Evolutionary conservation across 768 basidiomycete species (phyloP).

Genomic region (Russula brevipes): DNA sequence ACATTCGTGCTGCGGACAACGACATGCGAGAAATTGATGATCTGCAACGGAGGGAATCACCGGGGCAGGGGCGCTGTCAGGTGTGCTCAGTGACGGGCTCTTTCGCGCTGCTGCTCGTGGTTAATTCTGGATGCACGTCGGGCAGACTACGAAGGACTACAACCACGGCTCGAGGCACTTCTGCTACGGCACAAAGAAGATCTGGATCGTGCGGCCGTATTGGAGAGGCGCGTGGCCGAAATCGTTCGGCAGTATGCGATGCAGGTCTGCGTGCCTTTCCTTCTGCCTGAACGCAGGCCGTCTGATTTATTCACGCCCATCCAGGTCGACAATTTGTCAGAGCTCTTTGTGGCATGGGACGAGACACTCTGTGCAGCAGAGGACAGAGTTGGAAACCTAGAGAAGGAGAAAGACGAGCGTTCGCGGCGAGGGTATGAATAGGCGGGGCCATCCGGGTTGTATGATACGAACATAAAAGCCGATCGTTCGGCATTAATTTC

Average conservation of each 20-base stretch:
- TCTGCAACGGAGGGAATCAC: conserved; percentile 63
- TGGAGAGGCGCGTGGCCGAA: conserved; percentile 61
- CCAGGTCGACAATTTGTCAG: conserved; percentile 76
- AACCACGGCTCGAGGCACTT: conserved; percentile 62
- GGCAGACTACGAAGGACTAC: conserved; percentile 56
- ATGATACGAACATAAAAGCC: too few relatives aligned
- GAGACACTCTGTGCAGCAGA: conserved; percentile 68
- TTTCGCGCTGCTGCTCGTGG: background rate
- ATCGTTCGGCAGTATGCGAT: conserved; percentile 67
- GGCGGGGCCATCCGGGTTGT: too few relatives aligned
- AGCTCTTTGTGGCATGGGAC: conserved; percentile 83
- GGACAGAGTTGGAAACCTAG: conserved; percentile 49
- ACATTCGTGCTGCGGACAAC: conserved; percentile 76
- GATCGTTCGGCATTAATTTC: too few relatives aligned
- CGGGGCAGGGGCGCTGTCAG: conserved; percentile 64
- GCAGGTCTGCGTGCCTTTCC: conserved; percentile 44
- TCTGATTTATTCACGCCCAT: background rate
- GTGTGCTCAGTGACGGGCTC: conserved; percentile 31
- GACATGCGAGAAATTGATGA: conserved; percentile 74
- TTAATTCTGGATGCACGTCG: background rate
- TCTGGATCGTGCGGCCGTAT: conserved; percentile 44
- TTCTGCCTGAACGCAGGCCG: background rate
- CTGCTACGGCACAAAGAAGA: conserved; percentile 58
- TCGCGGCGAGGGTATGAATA: conserved; percentile 56
- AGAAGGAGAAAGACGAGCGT: conserved; percentile 57